Conservation (phyloP, 176 grass and related monocot genomes). For the Aegilops sharonensis region DNA sequence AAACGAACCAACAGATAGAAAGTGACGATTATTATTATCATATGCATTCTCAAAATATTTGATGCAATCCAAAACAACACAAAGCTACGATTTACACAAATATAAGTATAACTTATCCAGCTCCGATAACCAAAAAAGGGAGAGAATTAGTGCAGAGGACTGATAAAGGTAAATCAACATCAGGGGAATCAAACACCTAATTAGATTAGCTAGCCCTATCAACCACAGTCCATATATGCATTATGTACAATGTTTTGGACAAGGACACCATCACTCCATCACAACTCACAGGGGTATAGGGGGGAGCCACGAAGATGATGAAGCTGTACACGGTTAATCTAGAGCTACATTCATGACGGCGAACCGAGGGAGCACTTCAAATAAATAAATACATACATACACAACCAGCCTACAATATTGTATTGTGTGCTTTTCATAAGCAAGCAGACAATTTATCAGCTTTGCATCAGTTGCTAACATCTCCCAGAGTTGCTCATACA, state of each 20-base stretch:
- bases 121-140: no score
- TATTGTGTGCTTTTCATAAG: neutral
- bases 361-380: neutral
- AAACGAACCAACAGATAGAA: no score
- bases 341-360: slow-evolving; percentile 18
- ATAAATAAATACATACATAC: neutral
- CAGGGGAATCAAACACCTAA: slow-evolving; percentile 22
- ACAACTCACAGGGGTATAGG: neutral
- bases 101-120: no score
- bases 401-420: neutral
- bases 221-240: slow-evolving; percentile 12
- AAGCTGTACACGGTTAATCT: slow-evolving; percentile 28
- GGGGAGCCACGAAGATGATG: neutral
- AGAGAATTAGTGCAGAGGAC: neutral
- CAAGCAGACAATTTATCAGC: slow-evolving; percentile 26
- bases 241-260: slow-evolving; percentile 41
- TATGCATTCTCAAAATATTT: no score
- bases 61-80: no score
- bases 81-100: no score
- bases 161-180: neutral
- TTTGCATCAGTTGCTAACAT: slow-evolving; percentile 56
- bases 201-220: neutral
- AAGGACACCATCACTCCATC: neutral
- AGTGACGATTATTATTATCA: no score
- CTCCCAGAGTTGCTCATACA: slow-evolving; percentile 70